Evolutionary conservation across 2,329 filamentous ascomycete genomes (phyloP), one percentile per base, ranked within the genome.

Genomic region (Fusarium sp.): DNA sequence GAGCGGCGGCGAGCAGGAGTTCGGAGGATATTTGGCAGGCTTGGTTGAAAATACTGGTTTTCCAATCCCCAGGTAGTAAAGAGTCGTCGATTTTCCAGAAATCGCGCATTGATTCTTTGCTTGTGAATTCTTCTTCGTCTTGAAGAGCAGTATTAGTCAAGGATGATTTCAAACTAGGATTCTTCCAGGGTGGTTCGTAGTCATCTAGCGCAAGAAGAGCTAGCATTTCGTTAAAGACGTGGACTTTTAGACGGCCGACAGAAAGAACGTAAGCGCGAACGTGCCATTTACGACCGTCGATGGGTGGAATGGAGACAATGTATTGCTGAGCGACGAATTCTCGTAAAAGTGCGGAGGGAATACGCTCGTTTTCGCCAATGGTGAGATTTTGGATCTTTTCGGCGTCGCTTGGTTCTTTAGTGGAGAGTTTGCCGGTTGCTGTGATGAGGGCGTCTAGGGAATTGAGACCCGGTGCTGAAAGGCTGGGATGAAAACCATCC

Each of bases 71-170:
- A 0, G 77, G 75, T 0, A 80, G 70, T 8, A 80, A 7, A n/a
- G 77, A 68, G 13, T 80, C 75, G 0, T 75, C 63, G 1, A 74
- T 40, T 0, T 65, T 61, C 77, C 77, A 80, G 42, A 81, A 80
- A 25, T 79, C 74, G 3, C 79, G 67, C 79, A 81, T 81, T 9
- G 79, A 80, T 25, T 76, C 69, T 52, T 49, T 76, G 30, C 61
- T 66, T 3, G 72, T 73, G 8, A 80, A 76, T 6, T 80, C 79
- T 0, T 77, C 79, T 22, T 78, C 78, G 0, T 79, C 75, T 62
- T 81, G 80, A 1, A 82, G 75, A 0, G 78, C 77, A 4, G 79
- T 81, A 49, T 81, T 81, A 11, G 80, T 81, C 32, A 81, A 65
- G 11, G 77, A 80, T 1, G 79, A 75, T 57, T 72, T 74, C 1